These are phyloP conservation scores for Nitzschia palea DNA, from an alignment of 108 stramenopile species.

Conservation along the genomic window DNA sequence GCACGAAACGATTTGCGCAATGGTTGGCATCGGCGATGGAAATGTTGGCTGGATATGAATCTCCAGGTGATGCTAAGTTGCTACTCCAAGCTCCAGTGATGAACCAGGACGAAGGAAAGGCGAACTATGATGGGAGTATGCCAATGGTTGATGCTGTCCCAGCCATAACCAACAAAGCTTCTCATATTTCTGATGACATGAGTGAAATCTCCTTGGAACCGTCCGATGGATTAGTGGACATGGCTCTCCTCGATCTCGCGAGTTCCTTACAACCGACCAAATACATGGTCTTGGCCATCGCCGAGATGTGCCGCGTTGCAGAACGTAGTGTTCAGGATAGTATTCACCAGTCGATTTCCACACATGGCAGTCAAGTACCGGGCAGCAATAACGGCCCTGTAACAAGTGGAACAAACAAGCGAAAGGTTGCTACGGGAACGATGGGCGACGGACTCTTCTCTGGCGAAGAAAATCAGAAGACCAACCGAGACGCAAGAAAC, in stretches of 20 bases:
- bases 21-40: slow-evolving; percentile 81
- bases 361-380: slow-evolving; percentile 44
- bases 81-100: slow-evolving; percentile 35
- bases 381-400: background rate
- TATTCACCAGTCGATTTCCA: slow-evolving; percentile 73
- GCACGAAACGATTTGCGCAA: slow-evolving; percentile 56
- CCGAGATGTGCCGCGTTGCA: slow-evolving; percentile 80
- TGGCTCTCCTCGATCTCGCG: background rate
- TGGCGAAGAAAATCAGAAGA: slow-evolving; percentile 33
- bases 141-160: no score
- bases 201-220: background rate
- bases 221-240: slow-evolving; percentile 6
- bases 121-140: no score
- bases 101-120: no score
- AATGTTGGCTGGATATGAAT: slow-evolving; percentile 69
- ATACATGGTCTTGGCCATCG: slow-evolving; percentile 56
- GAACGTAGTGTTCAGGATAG: slow-evolving; percentile 65
- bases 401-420: slow-evolving; percentile 1
- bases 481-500: slow-evolving; percentile 30
- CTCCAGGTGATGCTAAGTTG: slow-evolving; percentile 24
- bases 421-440: slow-evolving; percentile 3
- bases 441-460: slow-evolving; percentile 1
- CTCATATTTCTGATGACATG: slow-evolving; percentile 2
- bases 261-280: background rate
- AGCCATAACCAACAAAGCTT: background rate